Evolutionary conservation across 768 basidiomycete genomes (phyloP).

Genomic region (Russula emetica): DNA sequence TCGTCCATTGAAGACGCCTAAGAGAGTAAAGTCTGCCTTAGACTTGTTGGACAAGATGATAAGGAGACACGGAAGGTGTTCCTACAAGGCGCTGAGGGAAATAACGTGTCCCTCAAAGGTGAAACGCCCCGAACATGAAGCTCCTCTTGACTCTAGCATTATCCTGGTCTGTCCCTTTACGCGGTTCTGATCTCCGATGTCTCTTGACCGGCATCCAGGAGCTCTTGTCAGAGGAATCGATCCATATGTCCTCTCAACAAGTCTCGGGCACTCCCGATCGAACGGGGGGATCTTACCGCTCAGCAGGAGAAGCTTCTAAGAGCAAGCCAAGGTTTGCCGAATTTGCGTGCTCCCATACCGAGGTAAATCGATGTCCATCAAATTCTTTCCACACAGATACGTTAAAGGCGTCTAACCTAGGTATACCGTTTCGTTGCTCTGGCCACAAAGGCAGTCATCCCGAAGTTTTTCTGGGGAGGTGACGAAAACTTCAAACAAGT

Average conservation of each 20-base stretch:
- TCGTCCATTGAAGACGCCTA: conserved; percentile 65
- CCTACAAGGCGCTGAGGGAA: conserved; percentile 61
- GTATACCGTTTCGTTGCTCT: conserved; percentile 64
- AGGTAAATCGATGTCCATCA: conserved; percentile 44
- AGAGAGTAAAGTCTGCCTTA: conserved; percentile 56
- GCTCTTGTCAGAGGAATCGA: conserved; percentile 66
- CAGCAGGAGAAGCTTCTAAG: conserved; percentile 38
- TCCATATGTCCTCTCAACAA: conserved; percentile 52
- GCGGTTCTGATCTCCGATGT: conserved; percentile 5
- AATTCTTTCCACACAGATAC: not conserved
- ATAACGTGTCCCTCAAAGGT: conserved; percentile 78
- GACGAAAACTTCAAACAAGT: conserved; percentile 57
- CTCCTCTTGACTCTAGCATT: conserved; percentile 52
- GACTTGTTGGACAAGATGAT: conserved; percentile 56
- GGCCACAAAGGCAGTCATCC: conserved; percentile 66
- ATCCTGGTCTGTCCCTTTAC: conserved; percentile 50
- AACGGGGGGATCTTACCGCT: conserved; percentile 52
- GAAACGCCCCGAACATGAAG: conserved; percentile 33
- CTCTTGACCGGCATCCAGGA: conserved; percentile 44
- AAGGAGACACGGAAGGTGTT: conserved; percentile 63
- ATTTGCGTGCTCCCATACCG: conserved; percentile 59
- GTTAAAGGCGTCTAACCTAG: conserved; percentile 36
- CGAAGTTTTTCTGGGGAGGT: conserved; percentile 76
- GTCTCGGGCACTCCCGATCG: conserved; percentile 37
- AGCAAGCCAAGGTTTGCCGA: conserved; percentile 76